A percentile compares a stretch with the other conserved stretches of the same genome.
phyloP scores from a whole-genome alignment of 371 early-diverging fungal genomes.

The Chytridium lagenaria region DNA sequence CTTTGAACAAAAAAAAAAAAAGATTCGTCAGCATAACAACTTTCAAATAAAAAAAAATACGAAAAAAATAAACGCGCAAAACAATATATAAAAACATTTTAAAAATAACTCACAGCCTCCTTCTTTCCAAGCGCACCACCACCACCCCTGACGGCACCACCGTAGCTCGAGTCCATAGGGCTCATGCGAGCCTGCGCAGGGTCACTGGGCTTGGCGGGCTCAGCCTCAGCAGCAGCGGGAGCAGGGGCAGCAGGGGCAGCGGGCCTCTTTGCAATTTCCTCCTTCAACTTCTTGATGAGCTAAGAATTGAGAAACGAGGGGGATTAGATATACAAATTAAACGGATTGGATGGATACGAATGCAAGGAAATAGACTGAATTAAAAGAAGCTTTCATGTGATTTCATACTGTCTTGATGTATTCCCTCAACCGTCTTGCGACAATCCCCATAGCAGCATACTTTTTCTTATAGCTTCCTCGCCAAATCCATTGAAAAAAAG shows the following conservation, averaged over 20 bases:
- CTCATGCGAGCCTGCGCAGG: slow-evolving; percentile 4
- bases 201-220: slow-evolving; percentile 2
- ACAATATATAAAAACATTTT: not conserved
- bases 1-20: not conserved
- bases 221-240: slow-evolving; percentile 8
- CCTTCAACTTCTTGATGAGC: slow-evolving; percentile 28
- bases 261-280: slow-evolving; percentile 17
- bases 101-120: slow-evolving; percentile 22
- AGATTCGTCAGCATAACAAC: not conserved
- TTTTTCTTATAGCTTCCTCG: no score
- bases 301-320: not conserved
- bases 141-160: slow-evolving; percentile 26
- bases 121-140: slow-evolving; percentile 27
- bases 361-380: no score
- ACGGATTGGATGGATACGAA: no score
- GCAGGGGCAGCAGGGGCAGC: slow-evolving; percentile 12
- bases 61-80: not conserved
- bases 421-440: no score
- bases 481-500: no score
- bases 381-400: no score
- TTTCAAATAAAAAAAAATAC: not conserved
- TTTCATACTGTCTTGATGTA: no score
- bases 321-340: no score
- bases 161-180: slow-evolving; percentile 19
- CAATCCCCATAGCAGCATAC: no score